Base-by-base conservation (phyloP, 1,284 basidiomycete species). In the Agaricales sp. region DNA sequence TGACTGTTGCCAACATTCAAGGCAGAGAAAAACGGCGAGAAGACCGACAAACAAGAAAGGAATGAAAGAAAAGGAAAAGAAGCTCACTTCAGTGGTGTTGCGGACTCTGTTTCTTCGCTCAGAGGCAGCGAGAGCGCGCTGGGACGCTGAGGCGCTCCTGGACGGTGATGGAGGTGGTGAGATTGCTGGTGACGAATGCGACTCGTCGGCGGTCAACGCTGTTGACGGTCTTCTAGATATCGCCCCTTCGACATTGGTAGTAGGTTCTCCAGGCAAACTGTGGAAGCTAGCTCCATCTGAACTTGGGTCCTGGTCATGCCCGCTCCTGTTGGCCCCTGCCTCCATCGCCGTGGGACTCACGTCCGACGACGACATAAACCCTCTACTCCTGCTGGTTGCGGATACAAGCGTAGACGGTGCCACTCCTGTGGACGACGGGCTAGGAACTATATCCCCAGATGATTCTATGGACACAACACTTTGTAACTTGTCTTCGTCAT, bases 231-330 rank as follows among this genome's bases (percentile, higher is more conserved):
- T 35, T n/a, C 30, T 35, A 8, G 30, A 35, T n/a, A 35, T 11
- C 30, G 30, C n/a, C 30, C 30, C 30, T 35, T 35, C 30, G 30
- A n/a, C 8, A 35, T n/a, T n/a, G 30, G 30, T 35, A 11, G 30
- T n/a, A n/a, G 30, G 74, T 14, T 72, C 72, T 8, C 67, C 67
- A 8, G 80, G 78, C 55, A 82, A 68, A 55, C 77, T 80, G 53
- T 74, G 79, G 6, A 75, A 63, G 57, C 81, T 83, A 54, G 67
- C 68, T 25, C 66, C 63, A 54, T 81, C 80, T 1, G 63, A 61
- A 53, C n/a, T n/a, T n/a, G n/a, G n/a, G n/a, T n/a, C n/a, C n/a
- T n/a, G 56, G n/a, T n/a, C n/a, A n/a, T n/a, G n/a, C n/a, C n/a
- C n/a, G n/a, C n/a, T n/a, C n/a, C n/a, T n/a, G n/a, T n/a, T n/a